Evolutionary conservation across 805 yeast species (phyloP).

Genomic region (Candida vaughaniae): DNA sequence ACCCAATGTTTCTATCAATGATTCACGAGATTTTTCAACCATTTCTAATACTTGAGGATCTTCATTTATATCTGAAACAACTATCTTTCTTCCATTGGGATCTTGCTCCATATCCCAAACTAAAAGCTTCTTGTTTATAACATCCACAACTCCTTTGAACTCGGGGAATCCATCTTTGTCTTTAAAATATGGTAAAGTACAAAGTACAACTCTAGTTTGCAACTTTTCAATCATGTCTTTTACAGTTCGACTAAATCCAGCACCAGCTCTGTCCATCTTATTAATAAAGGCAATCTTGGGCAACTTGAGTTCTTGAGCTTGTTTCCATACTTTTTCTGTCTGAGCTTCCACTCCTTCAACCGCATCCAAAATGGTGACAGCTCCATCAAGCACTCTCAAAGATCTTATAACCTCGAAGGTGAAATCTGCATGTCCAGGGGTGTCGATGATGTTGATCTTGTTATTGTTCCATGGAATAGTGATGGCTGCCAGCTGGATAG

Average conservation of each 20-base stretch:
- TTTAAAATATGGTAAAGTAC: constrained; percentile 75
- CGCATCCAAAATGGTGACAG: constrained; percentile 87
- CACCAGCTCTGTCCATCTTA: constrained; percentile 96
- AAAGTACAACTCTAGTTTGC: constrained; percentile 67
- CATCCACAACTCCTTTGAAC: constrained; percentile 76
- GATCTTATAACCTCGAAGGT: constrained; percentile 92
- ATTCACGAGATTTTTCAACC: constrained; percentile 58
- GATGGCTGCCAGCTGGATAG: constrained; percentile 95
- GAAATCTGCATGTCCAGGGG: constrained; percentile 98
- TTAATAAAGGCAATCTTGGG: constrained; percentile 83
- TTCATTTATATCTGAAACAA: constrained; percentile 43
- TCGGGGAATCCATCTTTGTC: constrained; percentile 21
- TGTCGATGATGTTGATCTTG: constrained; percentile 85
- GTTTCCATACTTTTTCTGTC: constrained; percentile 95
- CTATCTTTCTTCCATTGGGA: constrained; percentile 52
- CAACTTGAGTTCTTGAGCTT: constrained; percentile 63
- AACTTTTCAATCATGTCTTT: constrained; percentile 76
- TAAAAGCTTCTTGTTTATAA: constrained; percentile 60
- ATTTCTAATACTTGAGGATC: constrained; percentile 42
- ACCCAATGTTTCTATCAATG: constrained; percentile 79
- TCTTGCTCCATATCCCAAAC: constrained; percentile 44
- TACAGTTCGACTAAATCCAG: constrained; percentile 89
- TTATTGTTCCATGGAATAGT: constrained; percentile 80
- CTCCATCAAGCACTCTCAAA: constrained; percentile 89
- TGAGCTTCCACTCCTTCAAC: constrained; percentile 99